These are phyloP conservation scores for Phytophthora pistaciae DNA, from an alignment of 352 stramenopile genomes.

Conservation along the genomic window DNA sequence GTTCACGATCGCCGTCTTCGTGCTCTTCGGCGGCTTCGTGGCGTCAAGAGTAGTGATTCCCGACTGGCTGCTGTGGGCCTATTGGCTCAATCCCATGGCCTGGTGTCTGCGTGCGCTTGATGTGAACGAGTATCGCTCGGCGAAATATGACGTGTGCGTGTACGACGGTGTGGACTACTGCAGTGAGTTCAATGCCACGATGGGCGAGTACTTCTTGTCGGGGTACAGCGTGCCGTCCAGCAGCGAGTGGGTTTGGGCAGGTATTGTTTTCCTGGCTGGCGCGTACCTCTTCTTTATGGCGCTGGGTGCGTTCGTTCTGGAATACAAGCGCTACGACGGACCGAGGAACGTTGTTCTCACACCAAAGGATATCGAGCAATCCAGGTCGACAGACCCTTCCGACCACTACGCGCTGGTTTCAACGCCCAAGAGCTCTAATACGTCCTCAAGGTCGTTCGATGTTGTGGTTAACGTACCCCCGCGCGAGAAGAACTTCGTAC, in stretches of 20 bases:
- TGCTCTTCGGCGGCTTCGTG: constrained; percentile 60
- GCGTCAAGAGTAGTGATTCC: constrained; percentile 13
- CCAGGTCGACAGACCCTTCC: background rate
- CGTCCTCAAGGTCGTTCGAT: background rate
- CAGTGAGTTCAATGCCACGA: constrained; percentile 43
- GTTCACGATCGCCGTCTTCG: constrained; percentile 34
- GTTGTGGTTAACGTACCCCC: constrained; percentile 11
- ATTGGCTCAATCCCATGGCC: constrained; percentile 56
- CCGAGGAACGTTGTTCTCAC: constrained; percentile 14
- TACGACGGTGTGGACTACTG: constrained; percentile 47
- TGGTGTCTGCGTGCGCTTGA: constrained; percentile 48
- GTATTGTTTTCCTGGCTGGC: constrained; percentile 36
- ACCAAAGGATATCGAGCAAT: constrained; percentile 3
- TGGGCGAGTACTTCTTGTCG: constrained; percentile 42
- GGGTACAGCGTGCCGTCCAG: constrained; percentile 40
- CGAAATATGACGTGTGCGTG: constrained; percentile 26
- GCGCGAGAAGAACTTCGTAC: constrained; percentile 8
- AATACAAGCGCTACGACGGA: constrained; percentile 45
- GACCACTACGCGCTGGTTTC: constrained; percentile 15
- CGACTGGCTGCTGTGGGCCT: constrained; percentile 54
- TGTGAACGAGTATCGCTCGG: constrained; percentile 41
- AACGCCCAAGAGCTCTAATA: constrained; percentile 15
- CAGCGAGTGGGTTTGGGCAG: constrained; percentile 30
- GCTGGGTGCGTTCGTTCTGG: constrained; percentile 40
- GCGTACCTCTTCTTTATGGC: constrained; percentile 43